Base-by-base conservation (phyloP, 176 grass and related monocot species). In the Carex littledalei region DNA sequence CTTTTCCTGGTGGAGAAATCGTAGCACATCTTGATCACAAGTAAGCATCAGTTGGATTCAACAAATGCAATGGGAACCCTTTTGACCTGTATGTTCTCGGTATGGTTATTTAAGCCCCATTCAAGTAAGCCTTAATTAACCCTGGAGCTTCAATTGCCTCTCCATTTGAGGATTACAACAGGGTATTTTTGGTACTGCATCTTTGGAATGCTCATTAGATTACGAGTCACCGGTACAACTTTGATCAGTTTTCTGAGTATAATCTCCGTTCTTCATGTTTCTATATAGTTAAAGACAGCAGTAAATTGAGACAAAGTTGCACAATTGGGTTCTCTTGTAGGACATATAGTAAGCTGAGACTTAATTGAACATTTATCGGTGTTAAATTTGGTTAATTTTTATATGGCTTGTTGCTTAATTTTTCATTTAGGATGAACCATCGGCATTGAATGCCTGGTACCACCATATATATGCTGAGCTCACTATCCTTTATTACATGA, bases 1-100 rank as follows among this genome's bases (percentile, higher is more conserved):
- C 88, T 67, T 98, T 98, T 90, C 95, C 95, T 55, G 95, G 88
- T 39, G 95, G 92, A 83, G 89, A 98, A 84, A 61, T 98, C 72
- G 89, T 98, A 24, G 95, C 95, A 31, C 93, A 98, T 90, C 88
- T 98, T n/a, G 95, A 98, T 98, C 95, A 94, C 47, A 98, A 93
- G 95, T 98, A 93, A 89, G 89, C 79, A 32, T 75, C 16, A 32
- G 15, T 1, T 78, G 15, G 39, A 60, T 72, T 81, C 13, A 47
- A 81, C 21, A 79, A 5, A 57, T 80, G 53, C 3, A 29, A 50
- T 22, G 24, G 41, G 39, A 41, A 72, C n/a, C n/a, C n/a, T 9
- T 74, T 74, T 50, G 70, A 74, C 8, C 8, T 5, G n/a, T 50
- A 73, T 74, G 8, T 0, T 45, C 7, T 45, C 43, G 7, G 35